A percentile compares a stretch with the other conserved stretches of the same genome.
Evolutionary conservation across 768 basidiomycete species (phyloP).

Genomic region (Trametes sanguinea): DNA sequence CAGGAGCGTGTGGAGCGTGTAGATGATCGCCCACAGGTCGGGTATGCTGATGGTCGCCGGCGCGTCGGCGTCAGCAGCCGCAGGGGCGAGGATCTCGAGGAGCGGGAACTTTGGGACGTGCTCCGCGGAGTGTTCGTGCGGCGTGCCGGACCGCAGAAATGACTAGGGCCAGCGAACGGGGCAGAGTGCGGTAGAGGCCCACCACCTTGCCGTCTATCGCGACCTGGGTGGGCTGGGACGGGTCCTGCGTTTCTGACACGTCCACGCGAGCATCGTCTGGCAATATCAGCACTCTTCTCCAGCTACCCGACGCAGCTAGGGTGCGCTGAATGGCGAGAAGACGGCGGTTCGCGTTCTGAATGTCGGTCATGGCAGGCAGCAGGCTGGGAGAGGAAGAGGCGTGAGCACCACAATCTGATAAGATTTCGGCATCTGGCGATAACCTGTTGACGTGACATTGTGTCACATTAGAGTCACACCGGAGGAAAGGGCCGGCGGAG

Average conservation of each 20-base stretch:
- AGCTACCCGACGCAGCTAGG: neutral
- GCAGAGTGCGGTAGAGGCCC: constrained; percentile 21
- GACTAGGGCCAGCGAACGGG: constrained; percentile 19
- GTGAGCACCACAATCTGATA: constrained; percentile 14
- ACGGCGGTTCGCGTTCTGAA: constrained; percentile 12
- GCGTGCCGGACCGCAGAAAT: constrained; percentile 22
- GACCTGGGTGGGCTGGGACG: constrained; percentile 11
- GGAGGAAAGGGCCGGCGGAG: neutral
- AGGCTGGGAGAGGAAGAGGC: neutral
- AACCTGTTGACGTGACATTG: neutral
- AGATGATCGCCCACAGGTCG: constrained; percentile 44
- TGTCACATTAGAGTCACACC: neutral
- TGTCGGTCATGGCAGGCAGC: neutral
- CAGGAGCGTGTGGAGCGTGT: constrained; percentile 43
- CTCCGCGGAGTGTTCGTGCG: constrained; percentile 16
- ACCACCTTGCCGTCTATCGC: constrained; percentile 18
- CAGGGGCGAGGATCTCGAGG: constrained; percentile 19
- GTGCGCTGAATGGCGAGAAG: constrained; percentile 15
- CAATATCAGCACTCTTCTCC: constrained; percentile 16
- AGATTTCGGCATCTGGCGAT: constrained; percentile 13
- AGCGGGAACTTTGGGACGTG: constrained; percentile 22
- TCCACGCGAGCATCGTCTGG: constrained; percentile 20
- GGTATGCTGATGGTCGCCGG: constrained; percentile 26
- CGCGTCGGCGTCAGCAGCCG: constrained; percentile 3
- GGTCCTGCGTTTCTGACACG: neutral